Conservation (phyloP, 169 alveolate genomes). For the Perkinsus olseni region DNA sequence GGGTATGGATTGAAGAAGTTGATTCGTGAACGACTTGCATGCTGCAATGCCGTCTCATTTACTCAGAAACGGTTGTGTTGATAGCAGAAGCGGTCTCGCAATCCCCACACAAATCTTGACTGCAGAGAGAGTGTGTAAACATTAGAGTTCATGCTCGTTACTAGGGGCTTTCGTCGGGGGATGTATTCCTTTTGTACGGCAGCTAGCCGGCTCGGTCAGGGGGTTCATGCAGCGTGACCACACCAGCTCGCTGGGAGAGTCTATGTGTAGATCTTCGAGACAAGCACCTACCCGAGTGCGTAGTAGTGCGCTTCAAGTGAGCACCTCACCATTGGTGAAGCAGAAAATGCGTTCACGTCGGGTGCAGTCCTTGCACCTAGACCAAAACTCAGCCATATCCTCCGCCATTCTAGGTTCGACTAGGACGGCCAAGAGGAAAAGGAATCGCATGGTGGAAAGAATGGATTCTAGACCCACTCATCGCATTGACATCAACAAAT, state of each 20-base stretch:
- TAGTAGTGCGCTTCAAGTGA: not conserved
- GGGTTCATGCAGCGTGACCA: not conserved
- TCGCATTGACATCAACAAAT: no score
- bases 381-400: not conserved
- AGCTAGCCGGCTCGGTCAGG: not conserved
- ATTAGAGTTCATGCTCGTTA: not conserved
- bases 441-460: not conserved
- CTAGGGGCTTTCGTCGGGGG: not conserved
- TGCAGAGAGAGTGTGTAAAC: not conserved
- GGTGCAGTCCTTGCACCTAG: not conserved
- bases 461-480: no score
- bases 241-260: not conserved
- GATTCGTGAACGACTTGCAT: not conserved
- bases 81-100: not conserved
- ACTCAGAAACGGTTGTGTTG: not conserved
- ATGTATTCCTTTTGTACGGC: not conserved
- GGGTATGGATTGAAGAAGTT: not conserved
- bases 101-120: not conserved
- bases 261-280: not conserved
- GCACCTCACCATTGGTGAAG: not conserved
- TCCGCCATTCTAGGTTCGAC: not conserved
- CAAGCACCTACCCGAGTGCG: not conserved
- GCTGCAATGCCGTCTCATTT: not conserved
- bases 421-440: not conserved
- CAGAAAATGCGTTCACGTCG: not conserved